phyloP scores from a whole-genome alignment of 140 eudicot genomes.

The Senecio squalidus region DNA sequence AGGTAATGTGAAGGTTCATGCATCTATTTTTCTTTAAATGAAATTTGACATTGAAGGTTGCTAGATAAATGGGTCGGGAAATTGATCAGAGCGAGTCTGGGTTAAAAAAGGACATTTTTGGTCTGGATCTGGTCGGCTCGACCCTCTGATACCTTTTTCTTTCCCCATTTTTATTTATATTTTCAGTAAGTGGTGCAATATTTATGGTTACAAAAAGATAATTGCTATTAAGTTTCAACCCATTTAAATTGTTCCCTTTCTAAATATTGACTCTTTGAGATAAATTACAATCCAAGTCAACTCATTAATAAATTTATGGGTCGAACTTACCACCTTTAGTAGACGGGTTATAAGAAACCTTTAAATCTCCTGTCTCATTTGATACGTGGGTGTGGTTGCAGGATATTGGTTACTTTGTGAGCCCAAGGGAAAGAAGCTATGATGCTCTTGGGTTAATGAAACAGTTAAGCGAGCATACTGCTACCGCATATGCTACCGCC shows the following conservation, averaged over 20 bases:
- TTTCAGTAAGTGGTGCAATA: neutral
- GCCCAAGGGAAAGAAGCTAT: conserved; percentile 75
- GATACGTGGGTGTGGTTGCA: no score
- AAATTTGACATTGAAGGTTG: neutral
- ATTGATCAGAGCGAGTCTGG: neutral
- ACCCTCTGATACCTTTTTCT: neutral
- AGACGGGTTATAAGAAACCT: neutral
- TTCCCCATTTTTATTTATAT: neutral
- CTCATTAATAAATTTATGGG: no score
- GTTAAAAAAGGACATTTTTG: neutral
- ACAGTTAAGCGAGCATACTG: conserved; percentile 82
- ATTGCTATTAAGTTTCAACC: no score
- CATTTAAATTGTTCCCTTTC: no score
- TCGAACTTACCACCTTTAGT: neutral
- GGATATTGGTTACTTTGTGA: conserved; percentile 70
- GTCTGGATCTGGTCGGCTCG: no score
- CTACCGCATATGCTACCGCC: conserved; percentile 76
- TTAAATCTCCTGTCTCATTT: neutral
- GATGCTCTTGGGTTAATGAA: conserved; percentile 92
- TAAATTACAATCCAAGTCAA: no score
- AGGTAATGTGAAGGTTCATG: conserved; percentile 33
- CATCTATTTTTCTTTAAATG: no score
- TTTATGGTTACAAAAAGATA: neutral
- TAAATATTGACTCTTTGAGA: no score
- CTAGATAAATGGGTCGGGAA: neutral